Percentiles rank a stretch among this genome's conserved stretches.
Conservation (phyloP, 2,329 filamentous ascomycete species). For the Knufia fluminis region DNA sequence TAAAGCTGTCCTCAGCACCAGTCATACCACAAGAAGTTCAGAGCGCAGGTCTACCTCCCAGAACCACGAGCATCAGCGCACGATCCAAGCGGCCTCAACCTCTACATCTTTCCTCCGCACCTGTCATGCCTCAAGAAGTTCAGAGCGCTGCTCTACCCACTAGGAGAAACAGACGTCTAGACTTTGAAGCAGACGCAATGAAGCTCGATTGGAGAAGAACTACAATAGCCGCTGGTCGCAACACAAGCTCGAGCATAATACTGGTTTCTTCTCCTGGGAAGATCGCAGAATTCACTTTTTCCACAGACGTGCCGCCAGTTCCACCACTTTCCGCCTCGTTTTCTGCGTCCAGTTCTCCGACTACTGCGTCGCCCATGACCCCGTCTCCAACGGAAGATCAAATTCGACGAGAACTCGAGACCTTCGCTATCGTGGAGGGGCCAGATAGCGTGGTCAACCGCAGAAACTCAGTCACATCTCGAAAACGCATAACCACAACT, state of each 20-base stretch:
- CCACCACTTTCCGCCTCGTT: not conserved
- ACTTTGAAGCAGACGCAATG: not conserved
- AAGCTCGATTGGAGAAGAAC: constrained; percentile 6
- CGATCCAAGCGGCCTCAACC: constrained; percentile 6
- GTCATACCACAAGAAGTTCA: too few species aligned
- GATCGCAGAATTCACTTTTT: not conserved
- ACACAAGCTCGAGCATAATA: constrained; percentile 4
- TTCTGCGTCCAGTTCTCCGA: not conserved
- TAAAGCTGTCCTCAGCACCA: not conserved
- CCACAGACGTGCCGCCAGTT: constrained; percentile 1
- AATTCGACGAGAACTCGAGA: constrained; percentile 17
- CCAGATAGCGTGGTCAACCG: constrained; percentile 8
- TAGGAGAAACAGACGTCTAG: not conserved
- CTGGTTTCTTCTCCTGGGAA: constrained; percentile 3
- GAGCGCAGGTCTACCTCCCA: not conserved
- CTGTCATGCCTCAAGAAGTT: not conserved
- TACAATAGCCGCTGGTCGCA: constrained; percentile 1
- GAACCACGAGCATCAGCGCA: not conserved
- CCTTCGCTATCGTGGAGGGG: constrained; percentile 14
- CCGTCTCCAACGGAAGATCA: constrained; percentile 15
- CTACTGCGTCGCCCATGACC: not conserved
- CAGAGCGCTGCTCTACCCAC: constrained; percentile 3
- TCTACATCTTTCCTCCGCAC: not conserved
- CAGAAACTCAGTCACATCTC: constrained; percentile 8
- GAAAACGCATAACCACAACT: not conserved